Evolutionary conservation across 2,329 filamentous ascomycete species (phyloP).

Genomic region (Coleophoma crateriformis): DNA sequence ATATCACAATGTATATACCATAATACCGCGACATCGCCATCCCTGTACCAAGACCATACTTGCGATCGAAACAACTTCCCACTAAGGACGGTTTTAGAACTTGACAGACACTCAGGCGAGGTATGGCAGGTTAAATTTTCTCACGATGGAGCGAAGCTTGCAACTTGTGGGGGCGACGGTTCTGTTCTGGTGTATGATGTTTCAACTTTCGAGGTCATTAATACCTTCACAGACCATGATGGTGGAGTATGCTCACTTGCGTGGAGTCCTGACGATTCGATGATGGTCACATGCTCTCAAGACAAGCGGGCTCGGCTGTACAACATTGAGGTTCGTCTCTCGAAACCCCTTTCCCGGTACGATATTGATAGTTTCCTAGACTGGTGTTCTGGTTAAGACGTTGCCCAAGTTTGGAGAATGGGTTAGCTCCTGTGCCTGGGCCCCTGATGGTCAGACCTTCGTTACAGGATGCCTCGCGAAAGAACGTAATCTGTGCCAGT

Average conservation of each 20-base stretch:
- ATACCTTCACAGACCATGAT: slow-evolving; percentile 59
- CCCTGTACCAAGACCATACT: slow-evolving; percentile 81
- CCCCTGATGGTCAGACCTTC: slow-evolving; percentile 69
- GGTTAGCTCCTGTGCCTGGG: slow-evolving; percentile 87
- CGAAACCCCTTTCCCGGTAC: background rate
- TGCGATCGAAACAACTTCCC: slow-evolving; percentile 82
- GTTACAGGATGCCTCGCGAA: slow-evolving; percentile 74
- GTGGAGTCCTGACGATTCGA: slow-evolving; percentile 89
- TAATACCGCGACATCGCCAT: slow-evolving; percentile 72
- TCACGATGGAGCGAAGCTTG: slow-evolving; percentile 75
- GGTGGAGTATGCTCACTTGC: slow-evolving; percentile 71
- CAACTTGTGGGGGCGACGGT: slow-evolving; percentile 73
- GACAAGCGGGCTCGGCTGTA: slow-evolving; percentile 72
- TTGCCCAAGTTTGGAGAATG: slow-evolving; percentile 74
- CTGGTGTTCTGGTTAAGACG: slow-evolving; percentile 55
- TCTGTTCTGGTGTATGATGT: slow-evolving; percentile 80
- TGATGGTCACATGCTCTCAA: slow-evolving; percentile 77
- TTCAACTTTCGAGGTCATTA: slow-evolving; percentile 57
- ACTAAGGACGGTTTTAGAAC: slow-evolving; percentile 60
- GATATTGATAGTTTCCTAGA: slow-evolving; percentile 36
- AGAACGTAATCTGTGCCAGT: slow-evolving; percentile 61
- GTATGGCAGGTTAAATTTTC: slow-evolving; percentile 93
- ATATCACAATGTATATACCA: slow-evolving; percentile 84
- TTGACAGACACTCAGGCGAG: slow-evolving; percentile 71
- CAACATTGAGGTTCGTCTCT: slow-evolving; percentile 56